phyloP scores from a whole-genome alignment of 2,329 filamentous ascomycete species.

The Sclerotinia spermophila region DNA sequence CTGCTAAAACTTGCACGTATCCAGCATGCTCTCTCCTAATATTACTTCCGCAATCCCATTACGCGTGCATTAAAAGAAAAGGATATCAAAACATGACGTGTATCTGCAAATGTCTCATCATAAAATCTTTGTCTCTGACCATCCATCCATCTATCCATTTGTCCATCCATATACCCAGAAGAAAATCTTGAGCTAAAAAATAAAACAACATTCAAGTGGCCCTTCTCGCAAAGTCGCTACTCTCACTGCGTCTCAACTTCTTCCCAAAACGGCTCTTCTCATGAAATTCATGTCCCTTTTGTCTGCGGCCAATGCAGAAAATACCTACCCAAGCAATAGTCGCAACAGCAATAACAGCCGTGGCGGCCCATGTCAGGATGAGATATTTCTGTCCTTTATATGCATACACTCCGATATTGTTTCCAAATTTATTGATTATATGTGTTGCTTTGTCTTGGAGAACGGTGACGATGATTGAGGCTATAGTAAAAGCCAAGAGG shows the following conservation, averaged over 20 bases:
- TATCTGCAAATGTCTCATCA: neutral
- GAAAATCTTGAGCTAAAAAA: neutral
- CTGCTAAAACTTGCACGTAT: neutral
- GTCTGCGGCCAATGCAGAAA: conserved; percentile 32
- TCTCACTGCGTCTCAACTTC: neutral
- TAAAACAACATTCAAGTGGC: neutral
- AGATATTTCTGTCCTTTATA: conserved; percentile 52
- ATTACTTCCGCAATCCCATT: neutral
- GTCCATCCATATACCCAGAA: neutral
- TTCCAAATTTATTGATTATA: conserved; percentile 43
- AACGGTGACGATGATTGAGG: conserved; percentile 71
- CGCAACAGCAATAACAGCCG: conserved; percentile 42
- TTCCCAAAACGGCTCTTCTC: conserved; percentile 28
- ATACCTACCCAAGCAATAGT: conserved; percentile 32
- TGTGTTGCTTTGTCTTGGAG: conserved; percentile 51
- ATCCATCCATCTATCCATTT: neutral
- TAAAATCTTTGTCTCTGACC: neutral
- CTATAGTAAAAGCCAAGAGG: conserved; percentile 60
- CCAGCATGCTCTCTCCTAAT: neutral
- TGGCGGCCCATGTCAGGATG: conserved; percentile 57
- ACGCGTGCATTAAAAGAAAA: neutral
- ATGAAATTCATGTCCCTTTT: conserved; percentile 26
- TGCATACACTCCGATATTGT: conserved; percentile 35
- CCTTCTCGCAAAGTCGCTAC: conserved; percentile 13
- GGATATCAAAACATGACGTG: neutral